Conservation (phyloP, 176 grass and related monocot genomes). For the Pharus latifolius region DNA sequence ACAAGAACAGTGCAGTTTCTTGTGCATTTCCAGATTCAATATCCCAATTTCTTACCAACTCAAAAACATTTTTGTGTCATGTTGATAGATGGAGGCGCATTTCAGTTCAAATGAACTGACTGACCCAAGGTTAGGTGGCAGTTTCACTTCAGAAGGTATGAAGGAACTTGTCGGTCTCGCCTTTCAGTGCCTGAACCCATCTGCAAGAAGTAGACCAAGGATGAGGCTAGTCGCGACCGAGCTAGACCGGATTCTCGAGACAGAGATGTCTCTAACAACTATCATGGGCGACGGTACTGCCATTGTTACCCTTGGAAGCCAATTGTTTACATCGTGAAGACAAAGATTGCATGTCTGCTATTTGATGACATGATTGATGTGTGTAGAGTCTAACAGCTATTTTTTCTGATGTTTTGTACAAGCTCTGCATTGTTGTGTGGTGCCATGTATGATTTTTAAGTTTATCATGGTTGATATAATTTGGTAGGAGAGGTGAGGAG, state of each 20-base stretch:
- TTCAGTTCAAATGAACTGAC: conserved; percentile 56
- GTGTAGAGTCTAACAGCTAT: conserved; percentile 25
- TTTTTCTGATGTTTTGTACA: conserved; percentile 35
- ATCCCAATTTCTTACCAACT: conserved; percentile 8
- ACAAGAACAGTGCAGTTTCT: neutral
- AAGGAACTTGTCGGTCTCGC: conserved; percentile 55
- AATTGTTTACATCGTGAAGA: conserved; percentile 70
- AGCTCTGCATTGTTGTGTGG: conserved; percentile 23
- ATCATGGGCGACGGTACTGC: conserved; percentile 92
- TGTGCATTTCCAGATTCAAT: neutral
- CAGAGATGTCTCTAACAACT: conserved; percentile 78
- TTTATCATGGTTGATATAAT: conserved; percentile 44
- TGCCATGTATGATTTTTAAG: conserved; percentile 44
- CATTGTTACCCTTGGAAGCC: conserved; percentile 88
- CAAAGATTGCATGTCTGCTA: conserved; percentile 39
- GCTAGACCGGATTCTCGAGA: conserved; percentile 79
- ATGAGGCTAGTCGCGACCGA: conserved; percentile 53
- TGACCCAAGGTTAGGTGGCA: conserved; percentile 63
- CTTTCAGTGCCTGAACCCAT: conserved; percentile 74
- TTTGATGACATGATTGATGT: conserved; percentile 48
- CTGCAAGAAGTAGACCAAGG: conserved; percentile 49
- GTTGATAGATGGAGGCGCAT: conserved; percentile 61
- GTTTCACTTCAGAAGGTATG: conserved; percentile 90
- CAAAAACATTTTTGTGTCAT: conserved; percentile 17
- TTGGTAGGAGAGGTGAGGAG: conserved; percentile 28